These are phyloP conservation scores for Fibroporia radiculosa DNA, from an alignment of 768 basidiomycete species.

Conservation along the genomic window DNA sequence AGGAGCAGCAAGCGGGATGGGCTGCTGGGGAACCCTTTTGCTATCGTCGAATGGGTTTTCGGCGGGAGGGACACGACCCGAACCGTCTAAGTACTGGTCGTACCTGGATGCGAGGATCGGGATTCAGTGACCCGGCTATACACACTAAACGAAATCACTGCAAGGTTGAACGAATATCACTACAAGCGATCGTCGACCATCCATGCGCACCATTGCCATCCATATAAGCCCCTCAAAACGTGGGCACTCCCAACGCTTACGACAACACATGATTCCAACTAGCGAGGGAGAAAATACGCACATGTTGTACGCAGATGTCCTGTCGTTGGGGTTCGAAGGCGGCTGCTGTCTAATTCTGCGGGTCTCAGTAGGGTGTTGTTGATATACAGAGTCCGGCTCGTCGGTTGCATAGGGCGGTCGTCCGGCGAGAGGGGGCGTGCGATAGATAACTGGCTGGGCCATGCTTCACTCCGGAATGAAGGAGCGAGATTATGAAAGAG, in stretches of 20 bases:
- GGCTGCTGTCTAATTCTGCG: constrained; percentile 34
- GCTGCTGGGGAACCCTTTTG: constrained; percentile 15
- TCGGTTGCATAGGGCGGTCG: constrained; percentile 64
- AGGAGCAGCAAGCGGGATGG: constrained; percentile 53
- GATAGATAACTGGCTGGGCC: constrained; percentile 21
- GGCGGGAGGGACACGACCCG: constrained; percentile 43
- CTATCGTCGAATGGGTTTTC: constrained; percentile 34
- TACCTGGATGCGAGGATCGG: constrained; percentile 54
- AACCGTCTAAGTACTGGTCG: constrained; percentile 45
- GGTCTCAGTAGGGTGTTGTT: constrained; percentile 35
- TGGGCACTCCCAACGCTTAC: too few species aligned
- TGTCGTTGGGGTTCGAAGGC: constrained; percentile 40
- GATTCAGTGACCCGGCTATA: too few species aligned
- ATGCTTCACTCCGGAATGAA: constrained; percentile 13
- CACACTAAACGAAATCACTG: too few species aligned
- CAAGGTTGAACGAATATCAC: too few species aligned
- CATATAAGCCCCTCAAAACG: too few species aligned
- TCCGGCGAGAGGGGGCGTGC: constrained; percentile 43
- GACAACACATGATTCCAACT: too few species aligned
- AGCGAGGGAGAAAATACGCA: constrained; percentile 36
- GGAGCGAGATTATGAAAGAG: constrained; percentile 15
- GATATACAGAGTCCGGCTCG: constrained; percentile 55
- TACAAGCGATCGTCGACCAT: too few species aligned
- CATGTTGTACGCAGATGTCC: constrained; percentile 63
- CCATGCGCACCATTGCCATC: too few species aligned